Base-by-base conservation (phyloP, 352 stramenopile genomes). In the Halophytophthora polymorphica region DNA sequence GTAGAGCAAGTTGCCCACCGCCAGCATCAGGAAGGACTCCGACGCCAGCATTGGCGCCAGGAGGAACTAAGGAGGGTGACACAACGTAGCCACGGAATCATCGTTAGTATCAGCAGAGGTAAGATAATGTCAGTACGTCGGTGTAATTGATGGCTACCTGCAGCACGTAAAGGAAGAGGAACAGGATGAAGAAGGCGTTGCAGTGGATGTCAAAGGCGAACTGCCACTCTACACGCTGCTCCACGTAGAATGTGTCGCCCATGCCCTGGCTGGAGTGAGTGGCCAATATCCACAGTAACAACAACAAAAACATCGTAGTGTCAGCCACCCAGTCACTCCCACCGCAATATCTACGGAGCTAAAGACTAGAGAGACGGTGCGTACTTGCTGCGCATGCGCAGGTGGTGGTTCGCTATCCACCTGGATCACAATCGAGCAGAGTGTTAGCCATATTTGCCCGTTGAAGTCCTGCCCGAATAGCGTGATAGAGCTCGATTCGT, bases 151-250 rank as follows among this genome's bases (percentile, higher is more conserved):
- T 29, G 33, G 44, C 15, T 50, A 96, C 77, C 70, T 96, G 78
- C 6, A 93, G 67, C 68, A 98, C 85, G 80, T 98, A 98, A 48
- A 98, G 79, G 54, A 98, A 79, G 8, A 98, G 74, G 61, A 98
- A 98, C 25, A 98, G 65, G 43, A 97, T 88, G 53, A 99, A 98
- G 75, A 99, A 99, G 33, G 95, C 86, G 82, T 99, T 99, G 84
- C 94, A 98, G 77, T 99, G 97, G 61, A 99, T 98, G 77, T 99
- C 97, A 71, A 99, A 98, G 15, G 97, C 95, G 68, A 98, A 99
- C 46, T 99, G 80, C 95, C 95, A 99, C 79, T 99, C 97, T 6
- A 99, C 97, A 34, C 83, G 80, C 76, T 99, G 97, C 56, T 97
- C 89, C 18, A 99, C 96, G 59, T 93, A 89, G 37, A 93, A 78